Percentiles rank a stretch among this genome's conserved stretches.
phyloP scores from a whole-genome alignment of 805 yeast genomes.

The Candida corydali region DNA sequence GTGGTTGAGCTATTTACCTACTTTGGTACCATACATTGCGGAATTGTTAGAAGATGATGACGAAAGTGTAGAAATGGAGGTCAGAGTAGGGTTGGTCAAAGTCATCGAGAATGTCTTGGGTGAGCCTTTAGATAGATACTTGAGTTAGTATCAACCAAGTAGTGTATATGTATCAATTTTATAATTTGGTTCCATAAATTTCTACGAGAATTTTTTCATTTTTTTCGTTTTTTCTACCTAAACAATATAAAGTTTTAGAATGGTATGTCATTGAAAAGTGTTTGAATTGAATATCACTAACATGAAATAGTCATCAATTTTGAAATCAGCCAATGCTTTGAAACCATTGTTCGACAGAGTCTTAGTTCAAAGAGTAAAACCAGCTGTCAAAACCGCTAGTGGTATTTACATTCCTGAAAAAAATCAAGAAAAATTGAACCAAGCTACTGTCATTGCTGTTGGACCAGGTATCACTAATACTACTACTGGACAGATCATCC shows the following conservation, averaged over 20 bases:
- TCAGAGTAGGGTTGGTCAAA: slow-evolving; percentile 82
- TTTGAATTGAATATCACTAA: slow-evolving; percentile 9
- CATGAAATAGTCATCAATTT: slow-evolving; percentile 38
- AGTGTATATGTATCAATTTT: slow-evolving; percentile 5
- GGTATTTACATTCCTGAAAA: slow-evolving; percentile 95
- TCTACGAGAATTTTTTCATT: slow-evolving; percentile 8
- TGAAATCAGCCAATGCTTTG: slow-evolving; percentile 81
- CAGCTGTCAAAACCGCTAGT: slow-evolving; percentile 84
- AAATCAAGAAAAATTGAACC: slow-evolving; percentile 89
- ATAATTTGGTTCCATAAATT: slow-evolving; percentile 2
- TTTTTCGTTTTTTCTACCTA: not conserved
- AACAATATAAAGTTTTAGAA: slow-evolving; percentile 2
- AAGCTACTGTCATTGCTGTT: slow-evolving; percentile 87
- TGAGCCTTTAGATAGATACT: slow-evolving; percentile 85
- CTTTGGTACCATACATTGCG: slow-evolving; percentile 91
- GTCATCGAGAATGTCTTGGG: slow-evolving; percentile 91
- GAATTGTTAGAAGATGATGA: slow-evolving; percentile 95
- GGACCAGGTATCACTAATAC: slow-evolving; percentile 88
- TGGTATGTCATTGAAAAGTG: no score
- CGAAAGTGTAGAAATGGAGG: slow-evolving; percentile 86
- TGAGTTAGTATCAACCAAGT: slow-evolving; percentile 33
- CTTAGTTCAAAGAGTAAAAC: slow-evolving; percentile 90
- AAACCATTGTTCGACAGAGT: slow-evolving; percentile 95
- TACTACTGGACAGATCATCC: slow-evolving; percentile 63
- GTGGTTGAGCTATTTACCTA: slow-evolving; percentile 90